phyloP scores from a whole-genome alignment of 192 early-diverging fungal species.

The Paraglomus occultum region DNA sequence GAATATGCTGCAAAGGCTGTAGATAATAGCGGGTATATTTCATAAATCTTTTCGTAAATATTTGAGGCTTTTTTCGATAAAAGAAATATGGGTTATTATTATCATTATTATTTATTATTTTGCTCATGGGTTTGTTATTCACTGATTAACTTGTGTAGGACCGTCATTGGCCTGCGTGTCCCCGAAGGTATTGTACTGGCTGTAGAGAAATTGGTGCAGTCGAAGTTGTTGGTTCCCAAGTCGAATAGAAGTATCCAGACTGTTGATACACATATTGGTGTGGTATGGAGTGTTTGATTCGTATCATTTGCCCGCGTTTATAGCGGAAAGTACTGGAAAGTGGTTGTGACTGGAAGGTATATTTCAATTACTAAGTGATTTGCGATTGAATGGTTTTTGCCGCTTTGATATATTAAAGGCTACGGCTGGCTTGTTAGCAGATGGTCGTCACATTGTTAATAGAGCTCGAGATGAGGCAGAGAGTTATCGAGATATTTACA shows the following conservation, averaged over 20 bases:
- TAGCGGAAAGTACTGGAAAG: too few relatives aligned
- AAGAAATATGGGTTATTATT: background rate
- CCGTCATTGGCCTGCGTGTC: constrained; percentile 89
- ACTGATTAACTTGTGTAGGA: constrained; percentile 48
- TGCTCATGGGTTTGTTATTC: background rate
- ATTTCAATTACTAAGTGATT: too few relatives aligned
- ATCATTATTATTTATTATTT: background rate
- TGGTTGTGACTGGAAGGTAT: background rate
- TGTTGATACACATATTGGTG: constrained; percentile 89
- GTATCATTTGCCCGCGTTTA: background rate
- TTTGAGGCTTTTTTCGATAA: background rate
- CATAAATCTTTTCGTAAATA: background rate
- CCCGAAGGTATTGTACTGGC: constrained; percentile 97
- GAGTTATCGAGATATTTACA: constrained; percentile 84
- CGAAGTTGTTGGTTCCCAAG: constrained; percentile 89
- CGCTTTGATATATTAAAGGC: constrained; percentile 48
- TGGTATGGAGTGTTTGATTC: constrained; percentile 54
- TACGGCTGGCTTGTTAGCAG: constrained; percentile 90
- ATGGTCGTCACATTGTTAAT: constrained; percentile 86
- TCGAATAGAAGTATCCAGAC: constrained; percentile 93
- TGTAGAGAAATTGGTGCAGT: constrained; percentile 93
- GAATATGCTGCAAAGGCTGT: constrained; percentile 99
- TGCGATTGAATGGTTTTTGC: constrained; percentile 3
- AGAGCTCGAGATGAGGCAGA: constrained; percentile 89
- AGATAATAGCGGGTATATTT: constrained; percentile 90